Base-by-base conservation (phyloP, 495 filamentous ascomycete species). In the Xylaria grammica region DNA sequence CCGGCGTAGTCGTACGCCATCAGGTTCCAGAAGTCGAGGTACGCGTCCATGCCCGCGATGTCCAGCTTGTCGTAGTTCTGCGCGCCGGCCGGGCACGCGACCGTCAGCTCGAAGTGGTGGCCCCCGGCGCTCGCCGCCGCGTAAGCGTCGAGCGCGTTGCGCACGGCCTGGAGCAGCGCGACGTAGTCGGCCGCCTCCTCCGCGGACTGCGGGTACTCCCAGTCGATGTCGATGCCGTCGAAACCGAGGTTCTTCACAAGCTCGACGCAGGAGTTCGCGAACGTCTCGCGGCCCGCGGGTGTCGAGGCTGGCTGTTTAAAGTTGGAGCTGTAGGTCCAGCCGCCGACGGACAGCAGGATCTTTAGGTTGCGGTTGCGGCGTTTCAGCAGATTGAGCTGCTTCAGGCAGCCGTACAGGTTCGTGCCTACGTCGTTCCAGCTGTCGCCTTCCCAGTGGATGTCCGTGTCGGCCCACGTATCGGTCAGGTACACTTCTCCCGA, bases 341-440 rank as follows among this genome's bases (percentile, higher is more conserved):
- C 95, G 63, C 95, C 95, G 66, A 99, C 95, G 50, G 91, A 96
- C 13, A 99, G 86, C 10, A 98, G 83, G 6, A 96, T 84, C 77
- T 98, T 97, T 49, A 99, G 80, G 73, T 96, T 89, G 58, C 95
- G 88, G 77, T 98, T 89, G 63, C 85, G 81, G 72, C 90, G 90
- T 84, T 99, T 99, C 38, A 94, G 87, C 27, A 99, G 82, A 78
- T 89, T 92, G 22, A 99, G 86, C 80, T 98, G 95, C 83, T 98
- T 99, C 45, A 94, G 78, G 75, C 92, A 97, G 56, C 93, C 93
- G 79, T 96, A 96, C 59, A 95, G 82, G 75, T 96, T 95, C 52
- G 82, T 89, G 22, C 89, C 86, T 6, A 70, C 67, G 65, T 89
- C 86, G 66, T 87, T 87, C 86, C 86, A 88, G 61, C 89, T 90